These are phyloP conservation scores for Pythium scleroteichum DNA, from an alignment of 352 stramenopile species.

Conservation along the genomic window DNA sequence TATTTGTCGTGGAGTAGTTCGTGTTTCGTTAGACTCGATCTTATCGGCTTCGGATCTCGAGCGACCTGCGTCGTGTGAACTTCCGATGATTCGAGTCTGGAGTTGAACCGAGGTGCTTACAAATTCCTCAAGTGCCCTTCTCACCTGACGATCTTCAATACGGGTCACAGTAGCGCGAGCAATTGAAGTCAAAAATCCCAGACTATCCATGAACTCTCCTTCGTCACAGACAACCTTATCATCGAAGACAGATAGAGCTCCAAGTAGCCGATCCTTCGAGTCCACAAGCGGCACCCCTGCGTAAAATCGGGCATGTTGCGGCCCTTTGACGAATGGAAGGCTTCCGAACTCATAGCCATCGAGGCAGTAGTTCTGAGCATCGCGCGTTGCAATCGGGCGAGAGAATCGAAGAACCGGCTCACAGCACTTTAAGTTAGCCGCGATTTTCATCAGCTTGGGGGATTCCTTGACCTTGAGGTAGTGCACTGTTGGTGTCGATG, in stretches of 20 bases:
- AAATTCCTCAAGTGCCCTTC: conserved; percentile 57
- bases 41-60: conserved; percentile 18
- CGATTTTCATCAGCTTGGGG: conserved; percentile 56
- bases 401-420: conserved; percentile 56
- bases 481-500: conserved; percentile 25
- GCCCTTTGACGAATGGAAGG: conserved; percentile 68
- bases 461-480: conserved; percentile 53
- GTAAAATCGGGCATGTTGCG: conserved; percentile 75
- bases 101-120: conserved; percentile 51
- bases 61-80: too few relatives aligned
- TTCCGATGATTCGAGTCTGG: conserved; percentile 32
- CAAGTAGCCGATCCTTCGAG: conserved; percentile 43
- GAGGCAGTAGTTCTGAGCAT: conserved; percentile 34
- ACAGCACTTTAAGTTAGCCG: conserved; percentile 65
- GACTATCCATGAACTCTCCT: conserved; percentile 39
- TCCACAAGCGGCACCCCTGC: conserved; percentile 61
- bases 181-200: conserved; percentile 40
- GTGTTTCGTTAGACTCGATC: conserved; percentile 13
- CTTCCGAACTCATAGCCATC: conserved; percentile 50
- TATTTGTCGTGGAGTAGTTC: neutral
- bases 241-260: conserved; percentile 72
- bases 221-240: conserved; percentile 39
- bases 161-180: conserved; percentile 35
- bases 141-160: conserved; percentile 44
- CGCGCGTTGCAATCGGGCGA: conserved; percentile 46